Evolutionary conservation across 345 rosid species (phyloP), one percentile per base, ranked within the genome.

Genomic region (Rhizophora apiculata): DNA sequence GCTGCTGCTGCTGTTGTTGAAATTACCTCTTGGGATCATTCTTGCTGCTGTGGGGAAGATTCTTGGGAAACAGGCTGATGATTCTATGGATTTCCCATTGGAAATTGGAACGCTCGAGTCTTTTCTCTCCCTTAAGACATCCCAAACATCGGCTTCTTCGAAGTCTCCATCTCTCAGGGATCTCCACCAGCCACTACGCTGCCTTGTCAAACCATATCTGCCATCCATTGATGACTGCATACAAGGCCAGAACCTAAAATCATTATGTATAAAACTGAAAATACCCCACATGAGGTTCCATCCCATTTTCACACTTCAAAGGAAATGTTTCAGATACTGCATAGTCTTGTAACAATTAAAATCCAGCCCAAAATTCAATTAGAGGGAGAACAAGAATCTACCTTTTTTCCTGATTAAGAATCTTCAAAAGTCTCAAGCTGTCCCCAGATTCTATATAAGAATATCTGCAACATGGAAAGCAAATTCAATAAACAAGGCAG

Each of bases 61-160:
- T 60, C 76, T 81, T 68, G 76, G 70, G 36, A 70, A 72, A 43
- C 81, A 60, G 70, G 48, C 49, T 75, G 81, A 63, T 3, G 75
- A 27, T 29, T 81, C 82, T 24, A 30, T 68, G 16, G 74, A 65
- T 29, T 69, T 69, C 18, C 68, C 8, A 26, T 56, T 24, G 29
- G 18, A 34, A 21, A 8, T 60, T 68, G 27, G 68, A 51, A 54
- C 55, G 39, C 49, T 49, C 9, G 74, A 66, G 70, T 86, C 75
- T 53, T 74, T 73, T 29, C 66, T 76, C 27, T 82, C 85, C 58
- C 43, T 70, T 11, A 83, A 56, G 46, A 76, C 78, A 57, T 73
- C 84, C 84, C 86, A 83, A 30, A 83, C 77, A 27, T 83, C 84
- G 20, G 68, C 72, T 70, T 83, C 86, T 26, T 83, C 76, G 56